Evolutionary conservation across 805 yeast species (phyloP).

Genomic region (Saturnispora galanensis): DNA sequence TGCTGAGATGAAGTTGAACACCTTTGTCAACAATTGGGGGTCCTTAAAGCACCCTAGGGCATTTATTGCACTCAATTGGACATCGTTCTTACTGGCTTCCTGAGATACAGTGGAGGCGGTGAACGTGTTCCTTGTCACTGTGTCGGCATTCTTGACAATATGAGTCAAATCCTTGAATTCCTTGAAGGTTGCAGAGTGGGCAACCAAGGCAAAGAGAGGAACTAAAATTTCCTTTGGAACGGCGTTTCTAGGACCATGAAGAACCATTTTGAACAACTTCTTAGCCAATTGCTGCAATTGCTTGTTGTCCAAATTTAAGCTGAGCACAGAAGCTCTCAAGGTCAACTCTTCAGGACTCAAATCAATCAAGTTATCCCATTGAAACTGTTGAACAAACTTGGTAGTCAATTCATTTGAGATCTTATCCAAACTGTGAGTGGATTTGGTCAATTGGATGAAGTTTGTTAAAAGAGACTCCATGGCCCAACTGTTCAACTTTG

Average conservation of each 20-base stretch:
- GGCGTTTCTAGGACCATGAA: slow-evolving; percentile 41
- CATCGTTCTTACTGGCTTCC: slow-evolving; percentile 21
- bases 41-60: slow-evolving; percentile 43
- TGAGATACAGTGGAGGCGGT: slow-evolving; percentile 11
- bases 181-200: slow-evolving; percentile 26
- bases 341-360: slow-evolving; percentile 30
- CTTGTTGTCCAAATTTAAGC: slow-evolving; percentile 26
- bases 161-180: slow-evolving; percentile 54
- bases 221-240: slow-evolving; percentile 46
- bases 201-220: slow-evolving; percentile 28
- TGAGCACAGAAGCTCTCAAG: slow-evolving; percentile 34
- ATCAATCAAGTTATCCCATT: slow-evolving; percentile 29
- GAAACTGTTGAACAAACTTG: slow-evolving; percentile 23
- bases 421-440: slow-evolving; percentile 18
- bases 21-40: slow-evolving; percentile 38
- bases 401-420: slow-evolving; percentile 15
- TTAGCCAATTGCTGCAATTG: slow-evolving; percentile 28
- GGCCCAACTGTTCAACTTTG: slow-evolving; percentile 25
- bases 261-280: slow-evolving; percentile 36
- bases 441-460: slow-evolving; percentile 16
- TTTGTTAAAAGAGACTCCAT: slow-evolving; percentile 29
- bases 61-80: slow-evolving; percentile 48
- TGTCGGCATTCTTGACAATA: slow-evolving; percentile 40
- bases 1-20: slow-evolving; percentile 46
- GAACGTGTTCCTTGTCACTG: slow-evolving; percentile 31